Percentiles rank a stretch among this genome's conserved stretches.
Conservation (phyloP, 768 basidiomycete genomes). For the Naganishia kalamii region DNA sequence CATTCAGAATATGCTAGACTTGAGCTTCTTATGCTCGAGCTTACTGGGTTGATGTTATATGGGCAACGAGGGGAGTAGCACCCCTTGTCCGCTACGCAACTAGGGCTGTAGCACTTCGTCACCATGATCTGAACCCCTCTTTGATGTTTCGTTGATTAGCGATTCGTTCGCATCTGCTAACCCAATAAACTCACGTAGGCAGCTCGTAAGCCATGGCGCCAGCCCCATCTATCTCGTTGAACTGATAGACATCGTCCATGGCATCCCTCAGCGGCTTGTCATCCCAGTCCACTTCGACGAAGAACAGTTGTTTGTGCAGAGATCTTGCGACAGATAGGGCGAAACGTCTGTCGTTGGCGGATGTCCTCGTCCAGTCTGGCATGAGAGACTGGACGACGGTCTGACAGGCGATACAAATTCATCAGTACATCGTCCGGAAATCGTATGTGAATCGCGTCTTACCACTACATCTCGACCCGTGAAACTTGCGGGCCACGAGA, state of each 20-base stretch:
- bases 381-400: constrained; percentile 83
- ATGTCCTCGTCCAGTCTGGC: constrained; percentile 69
- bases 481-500: constrained; percentile 81
- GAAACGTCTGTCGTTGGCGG: constrained; percentile 69
- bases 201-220: constrained; percentile 35
- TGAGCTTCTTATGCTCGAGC: constrained; percentile 18
- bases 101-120: constrained; percentile 82
- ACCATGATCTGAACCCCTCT: constrained; percentile 84
- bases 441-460: constrained; percentile 44
- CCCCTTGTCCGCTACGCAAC: constrained; percentile 68
- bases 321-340: constrained; percentile 83
- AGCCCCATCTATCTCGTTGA: constrained; percentile 59
- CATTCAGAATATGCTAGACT: neutral
- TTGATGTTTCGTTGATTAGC: neutral
- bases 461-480: constrained; percentile 93
- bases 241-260: constrained; percentile 89
- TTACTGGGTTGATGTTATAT: constrained; percentile 32
- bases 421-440: constrained; percentile 11
- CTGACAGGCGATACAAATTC: constrained; percentile 47
- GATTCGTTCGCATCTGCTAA: neutral
- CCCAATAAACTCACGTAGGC: constrained; percentile 29
- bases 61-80: constrained; percentile 77
- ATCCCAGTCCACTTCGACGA: constrained; percentile 95
- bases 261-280: constrained; percentile 72
- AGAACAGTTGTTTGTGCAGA: constrained; percentile 85